Percentiles rank a stretch among this genome's conserved stretches.
These are phyloP conservation scores for Clausena lansium DNA, from an alignment of 345 rosid genomes.

Conservation along the genomic window DNA sequence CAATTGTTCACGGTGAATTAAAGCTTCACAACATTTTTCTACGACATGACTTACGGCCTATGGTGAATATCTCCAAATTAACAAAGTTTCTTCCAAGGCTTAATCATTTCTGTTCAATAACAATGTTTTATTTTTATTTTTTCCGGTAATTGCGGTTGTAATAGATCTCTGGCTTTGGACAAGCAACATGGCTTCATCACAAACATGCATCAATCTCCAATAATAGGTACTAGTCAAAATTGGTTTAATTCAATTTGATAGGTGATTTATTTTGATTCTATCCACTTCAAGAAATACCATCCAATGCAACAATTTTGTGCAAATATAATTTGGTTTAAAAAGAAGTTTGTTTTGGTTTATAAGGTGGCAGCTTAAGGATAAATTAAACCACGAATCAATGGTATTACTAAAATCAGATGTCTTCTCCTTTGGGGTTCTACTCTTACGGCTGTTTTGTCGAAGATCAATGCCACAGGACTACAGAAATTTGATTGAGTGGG, in stretches of 20 bases:
- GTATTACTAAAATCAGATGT: slow-evolving; percentile 29
- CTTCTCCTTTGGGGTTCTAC: slow-evolving; percentile 36
- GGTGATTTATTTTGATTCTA: too few species aligned
- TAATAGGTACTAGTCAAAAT: slow-evolving; percentile 20
- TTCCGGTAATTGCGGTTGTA: background rate
- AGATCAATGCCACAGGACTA: slow-evolving; percentile 30
- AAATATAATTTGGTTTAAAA: background rate
- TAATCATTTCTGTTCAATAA: background rate
- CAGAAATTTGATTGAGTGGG: slow-evolving; percentile 37
- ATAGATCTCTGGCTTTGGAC: slow-evolving; percentile 40
- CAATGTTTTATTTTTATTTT: too few species aligned
- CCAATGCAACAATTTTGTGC: background rate
- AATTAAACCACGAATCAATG: slow-evolving; percentile 14
- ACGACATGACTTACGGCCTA: slow-evolving; percentile 24
- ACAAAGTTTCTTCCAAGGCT: background rate
- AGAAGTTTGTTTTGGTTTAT: slow-evolving; percentile 1
- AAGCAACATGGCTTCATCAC: slow-evolving; percentile 30
- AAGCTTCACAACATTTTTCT: slow-evolving; percentile 28
- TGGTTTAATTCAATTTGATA: background rate
- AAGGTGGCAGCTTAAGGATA: slow-evolving; percentile 21
- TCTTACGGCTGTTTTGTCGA: slow-evolving; percentile 38
- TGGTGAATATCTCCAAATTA: slow-evolving; percentile 25
- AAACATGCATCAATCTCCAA: slow-evolving; percentile 14
- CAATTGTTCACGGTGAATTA: slow-evolving; percentile 31
- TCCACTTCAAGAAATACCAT: background rate